Conservation (phyloP, 75 land plant genomes). For the Larix kaempferi region DNA sequence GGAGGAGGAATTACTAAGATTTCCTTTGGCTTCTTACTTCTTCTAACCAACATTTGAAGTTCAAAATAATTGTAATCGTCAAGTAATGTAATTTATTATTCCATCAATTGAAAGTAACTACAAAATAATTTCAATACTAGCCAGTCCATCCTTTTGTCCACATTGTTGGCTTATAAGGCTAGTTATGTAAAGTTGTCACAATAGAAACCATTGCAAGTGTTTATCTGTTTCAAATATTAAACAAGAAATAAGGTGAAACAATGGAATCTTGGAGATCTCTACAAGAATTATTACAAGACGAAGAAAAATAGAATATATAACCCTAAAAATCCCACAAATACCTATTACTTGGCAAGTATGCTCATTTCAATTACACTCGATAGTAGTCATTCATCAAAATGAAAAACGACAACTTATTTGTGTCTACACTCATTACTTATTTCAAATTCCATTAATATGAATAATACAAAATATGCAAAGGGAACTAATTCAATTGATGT, state of each 20-base stretch:
- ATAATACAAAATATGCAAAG: neutral
- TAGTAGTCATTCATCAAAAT: neutral
- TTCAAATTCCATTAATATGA: neutral
- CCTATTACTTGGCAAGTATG: neutral
- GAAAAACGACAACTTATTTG: neutral
- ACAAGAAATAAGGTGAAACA: neutral
- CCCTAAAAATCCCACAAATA: neutral
- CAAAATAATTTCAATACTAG: conserved; percentile 33
- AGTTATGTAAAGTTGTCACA: conserved; percentile 74
- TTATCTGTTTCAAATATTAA: conserved; percentile 40
- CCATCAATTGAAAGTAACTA: too few relatives aligned
- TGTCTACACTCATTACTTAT: neutral
- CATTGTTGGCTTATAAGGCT: conserved; percentile 69
- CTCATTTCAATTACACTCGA: neutral
- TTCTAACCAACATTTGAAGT: neutral
- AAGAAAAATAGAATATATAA: neutral
- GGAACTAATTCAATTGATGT: neutral
- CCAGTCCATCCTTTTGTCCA: conserved; percentile 96
- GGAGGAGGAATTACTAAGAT: neutral
- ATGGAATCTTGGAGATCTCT: neutral
- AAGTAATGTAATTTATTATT: neutral
- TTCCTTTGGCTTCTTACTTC: neutral
- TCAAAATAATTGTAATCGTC: neutral
- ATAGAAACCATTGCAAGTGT: conserved; percentile 87
- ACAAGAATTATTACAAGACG: neutral